Conservation (phyloP, 139 green algal genomes). For the Volvox africanus region DNA sequence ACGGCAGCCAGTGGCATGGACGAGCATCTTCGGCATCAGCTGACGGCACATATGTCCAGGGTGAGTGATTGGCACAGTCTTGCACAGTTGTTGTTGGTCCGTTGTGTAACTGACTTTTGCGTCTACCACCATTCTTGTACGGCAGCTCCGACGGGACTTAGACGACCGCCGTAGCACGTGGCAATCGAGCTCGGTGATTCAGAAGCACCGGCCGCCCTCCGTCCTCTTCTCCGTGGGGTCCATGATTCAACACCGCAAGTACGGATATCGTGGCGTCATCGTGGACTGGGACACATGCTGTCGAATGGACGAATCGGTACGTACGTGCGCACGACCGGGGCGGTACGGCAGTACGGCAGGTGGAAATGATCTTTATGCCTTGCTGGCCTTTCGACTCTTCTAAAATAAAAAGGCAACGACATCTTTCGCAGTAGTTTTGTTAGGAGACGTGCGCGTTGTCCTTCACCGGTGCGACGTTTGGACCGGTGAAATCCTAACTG, state of each 20-base stretch:
- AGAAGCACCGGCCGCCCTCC: neutral
- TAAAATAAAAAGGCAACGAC: no score
- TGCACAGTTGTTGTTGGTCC: no score
- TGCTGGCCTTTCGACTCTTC: no score
- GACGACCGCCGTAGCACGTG: neutral
- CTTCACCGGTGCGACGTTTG: no score
- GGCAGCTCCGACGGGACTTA: neutral
- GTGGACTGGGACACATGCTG: conserved; percentile 72
- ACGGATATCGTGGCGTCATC: conserved; percentile 75
- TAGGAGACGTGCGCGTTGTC: no score
- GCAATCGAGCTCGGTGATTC: neutral
- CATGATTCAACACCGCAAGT: conserved; percentile 44
- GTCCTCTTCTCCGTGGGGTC: conserved; percentile 12
- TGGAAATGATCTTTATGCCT: no score
- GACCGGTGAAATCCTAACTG: no score
- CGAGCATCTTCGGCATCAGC: neutral
- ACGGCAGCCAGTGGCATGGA: conserved; percentile 16
- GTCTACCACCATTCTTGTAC: neutral
- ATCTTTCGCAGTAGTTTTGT: no score
- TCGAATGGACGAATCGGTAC: conserved; percentile 55
- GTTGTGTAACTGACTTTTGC: no score
- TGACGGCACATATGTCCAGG: neutral
- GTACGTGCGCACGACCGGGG: no score
- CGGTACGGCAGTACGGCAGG: no score
- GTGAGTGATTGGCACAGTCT: neutral